Conservation (phyloP, 1,284 basidiomycete species). For the Cutaneotrichosporon mucoides region DNA sequence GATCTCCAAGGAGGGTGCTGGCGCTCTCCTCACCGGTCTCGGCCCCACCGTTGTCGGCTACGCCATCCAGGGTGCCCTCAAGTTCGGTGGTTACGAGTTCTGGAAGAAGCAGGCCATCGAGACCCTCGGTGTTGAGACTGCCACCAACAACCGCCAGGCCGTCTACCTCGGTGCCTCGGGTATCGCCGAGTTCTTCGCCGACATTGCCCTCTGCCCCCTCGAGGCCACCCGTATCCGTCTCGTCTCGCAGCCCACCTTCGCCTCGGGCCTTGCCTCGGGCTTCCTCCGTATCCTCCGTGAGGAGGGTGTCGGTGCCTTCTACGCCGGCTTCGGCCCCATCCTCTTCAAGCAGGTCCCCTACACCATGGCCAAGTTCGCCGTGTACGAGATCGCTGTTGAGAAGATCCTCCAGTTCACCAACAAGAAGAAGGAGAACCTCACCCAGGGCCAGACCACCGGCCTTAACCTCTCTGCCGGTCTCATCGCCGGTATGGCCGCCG, state of each 20-base stretch:
- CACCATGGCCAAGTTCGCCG: constrained; percentile 57
- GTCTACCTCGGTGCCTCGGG: constrained; percentile 94
- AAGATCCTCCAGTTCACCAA: constrained; percentile 52
- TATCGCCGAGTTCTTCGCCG: constrained; percentile 92
- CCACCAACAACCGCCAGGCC: constrained; percentile 79
- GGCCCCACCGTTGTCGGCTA: constrained; percentile 89
- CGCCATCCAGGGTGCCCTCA: constrained; percentile 93
- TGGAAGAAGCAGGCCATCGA: constrained; percentile 93
- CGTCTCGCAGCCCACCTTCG: constrained; percentile 56
- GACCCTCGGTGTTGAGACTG: constrained; percentile 74
- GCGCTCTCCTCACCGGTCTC: constrained; percentile 89
- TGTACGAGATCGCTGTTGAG: constrained; percentile 53
- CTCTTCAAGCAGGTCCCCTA: constrained; percentile 56
- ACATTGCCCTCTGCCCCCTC: constrained; percentile 59
- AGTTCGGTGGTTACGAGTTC: constrained; percentile 88
- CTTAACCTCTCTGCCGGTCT: constrained; percentile 53
- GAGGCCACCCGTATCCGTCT: constrained; percentile 59
- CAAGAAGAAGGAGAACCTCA: constrained; percentile 53
- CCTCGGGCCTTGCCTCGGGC: constrained; percentile 54
- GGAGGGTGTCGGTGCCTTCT: constrained; percentile 54
- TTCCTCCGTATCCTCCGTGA: constrained; percentile 55
- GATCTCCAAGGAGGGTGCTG: constrained; percentile 73
- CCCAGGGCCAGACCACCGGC: constrained; percentile 44
- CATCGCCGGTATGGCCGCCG: constrained; percentile 58
- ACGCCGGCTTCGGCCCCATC: constrained; percentile 59